phyloP scores from a whole-genome alignment of 768 basidiomycete species.

The Boletus coccyginus region DNA sequence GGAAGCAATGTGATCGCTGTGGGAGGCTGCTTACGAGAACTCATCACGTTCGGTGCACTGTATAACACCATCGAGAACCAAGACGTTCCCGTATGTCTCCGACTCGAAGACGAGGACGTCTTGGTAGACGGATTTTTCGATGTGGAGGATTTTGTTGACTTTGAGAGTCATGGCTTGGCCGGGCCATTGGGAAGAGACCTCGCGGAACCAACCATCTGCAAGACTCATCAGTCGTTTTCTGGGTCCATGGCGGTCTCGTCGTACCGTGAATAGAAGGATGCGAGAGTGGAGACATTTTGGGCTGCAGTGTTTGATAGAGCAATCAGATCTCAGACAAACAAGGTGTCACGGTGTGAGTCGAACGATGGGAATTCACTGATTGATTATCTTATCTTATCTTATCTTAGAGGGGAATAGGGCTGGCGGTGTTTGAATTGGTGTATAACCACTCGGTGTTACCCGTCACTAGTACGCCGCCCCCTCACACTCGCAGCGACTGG shows the following conservation, averaged over 20 bases:
- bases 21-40: conserved; percentile 74
- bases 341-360: too few relatives aligned
- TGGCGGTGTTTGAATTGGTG: too few relatives aligned
- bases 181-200: conserved; percentile 94
- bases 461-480: too few relatives aligned
- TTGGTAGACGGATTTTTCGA: conserved; percentile 91
- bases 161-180: conserved; percentile 97
- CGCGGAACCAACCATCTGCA: conserved; percentile 92
- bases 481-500: too few relatives aligned
- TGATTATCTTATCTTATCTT: conserved; percentile 8
- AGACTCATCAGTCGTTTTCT: conserved; percentile 7
- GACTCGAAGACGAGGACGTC: conserved; percentile 98
- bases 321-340: too few relatives aligned
- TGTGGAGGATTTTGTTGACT: conserved; percentile 92
- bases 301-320: neutral
- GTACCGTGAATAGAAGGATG: conserved; percentile 57
- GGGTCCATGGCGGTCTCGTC: neutral
- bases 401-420: neutral
- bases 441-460: too few relatives aligned
- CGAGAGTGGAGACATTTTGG: conserved; percentile 51
- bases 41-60: conserved; percentile 99
- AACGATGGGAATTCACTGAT: too few relatives aligned
- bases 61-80: conserved; percentile 92
- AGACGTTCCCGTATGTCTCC: conserved; percentile 94
- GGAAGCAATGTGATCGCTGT: neutral